Conservation (phyloP, 768 basidiomycete species). For the Lactarius akahatsu region DNA sequence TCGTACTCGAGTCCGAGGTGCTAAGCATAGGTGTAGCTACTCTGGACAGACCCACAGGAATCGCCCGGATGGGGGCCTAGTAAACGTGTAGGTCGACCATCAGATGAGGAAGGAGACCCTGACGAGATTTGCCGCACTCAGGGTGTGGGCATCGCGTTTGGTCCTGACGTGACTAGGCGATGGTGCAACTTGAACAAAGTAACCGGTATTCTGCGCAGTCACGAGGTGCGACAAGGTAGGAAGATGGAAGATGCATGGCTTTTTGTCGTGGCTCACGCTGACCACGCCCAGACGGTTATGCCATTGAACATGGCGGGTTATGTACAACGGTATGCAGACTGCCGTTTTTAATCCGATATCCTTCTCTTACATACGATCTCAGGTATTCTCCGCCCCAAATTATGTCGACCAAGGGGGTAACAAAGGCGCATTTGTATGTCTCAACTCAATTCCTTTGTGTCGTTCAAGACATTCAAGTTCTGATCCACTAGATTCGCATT, state of each 20-base stretch:
- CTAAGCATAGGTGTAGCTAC: slow-evolving; percentile 48
- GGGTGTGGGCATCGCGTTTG: slow-evolving; percentile 96
- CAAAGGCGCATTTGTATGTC: slow-evolving; percentile 84
- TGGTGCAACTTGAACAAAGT: slow-evolving; percentile 90
- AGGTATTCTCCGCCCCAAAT: slow-evolving; percentile 95
- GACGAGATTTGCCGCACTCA: slow-evolving; percentile 35
- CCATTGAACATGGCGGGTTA: slow-evolving; percentile 90
- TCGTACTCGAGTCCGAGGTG: slow-evolving; percentile 9
- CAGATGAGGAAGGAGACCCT: slow-evolving; percentile 20
- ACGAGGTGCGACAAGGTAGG: slow-evolving; percentile 91
- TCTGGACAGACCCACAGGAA: slow-evolving; percentile 97
- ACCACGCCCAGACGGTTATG: slow-evolving; percentile 70
- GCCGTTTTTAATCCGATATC: slow-evolving; percentile 16
- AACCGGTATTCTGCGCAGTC: slow-evolving; percentile 88
- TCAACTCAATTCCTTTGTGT: background rate
- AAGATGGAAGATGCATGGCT: slow-evolving; percentile 29
- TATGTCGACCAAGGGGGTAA: slow-evolving; percentile 91
- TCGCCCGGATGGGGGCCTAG: slow-evolving; percentile 88
- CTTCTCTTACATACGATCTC: slow-evolving; percentile 14
- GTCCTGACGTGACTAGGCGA: slow-evolving; percentile 85
- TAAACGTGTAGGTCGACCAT: slow-evolving; percentile 70
- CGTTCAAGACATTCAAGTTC: slow-evolving; percentile 11
- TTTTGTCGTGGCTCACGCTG: slow-evolving; percentile 7
- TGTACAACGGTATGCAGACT: slow-evolving; percentile 66
- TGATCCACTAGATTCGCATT: slow-evolving; percentile 64